These are phyloP conservation scores for Pythium apleroticum DNA, from an alignment of 352 stramenopile genomes.

Conservation along the genomic window DNA sequence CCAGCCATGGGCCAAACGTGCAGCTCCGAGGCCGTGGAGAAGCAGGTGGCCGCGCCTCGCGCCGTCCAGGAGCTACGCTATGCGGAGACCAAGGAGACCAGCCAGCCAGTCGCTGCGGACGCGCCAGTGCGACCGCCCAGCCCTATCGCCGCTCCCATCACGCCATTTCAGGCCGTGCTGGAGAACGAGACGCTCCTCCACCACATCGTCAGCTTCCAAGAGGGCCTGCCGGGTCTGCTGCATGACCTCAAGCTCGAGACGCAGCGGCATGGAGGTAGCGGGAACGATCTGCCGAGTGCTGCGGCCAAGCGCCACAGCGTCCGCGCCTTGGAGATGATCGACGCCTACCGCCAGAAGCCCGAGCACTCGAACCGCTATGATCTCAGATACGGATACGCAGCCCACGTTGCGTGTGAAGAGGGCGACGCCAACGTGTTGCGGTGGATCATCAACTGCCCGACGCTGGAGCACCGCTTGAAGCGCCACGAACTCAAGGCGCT, in stretches of 20 bases:
- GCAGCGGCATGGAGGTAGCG: not conserved
- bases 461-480: not conserved
- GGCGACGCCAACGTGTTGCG: not conserved
- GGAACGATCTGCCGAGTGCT: not conserved
- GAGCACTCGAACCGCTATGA: not conserved
- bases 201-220: conserved; percentile 2
- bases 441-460: conserved; percentile 1
- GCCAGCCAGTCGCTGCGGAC: not conserved
- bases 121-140: not conserved
- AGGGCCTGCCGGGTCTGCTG: not conserved
- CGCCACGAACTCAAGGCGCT: not conserved
- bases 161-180: not conserved
- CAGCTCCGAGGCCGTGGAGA: not conserved
- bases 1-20: not conserved
- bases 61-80: not conserved
- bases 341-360: not conserved
- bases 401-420: not conserved
- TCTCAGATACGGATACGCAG: not conserved
- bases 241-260: not conserved
- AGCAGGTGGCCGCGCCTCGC: not conserved
- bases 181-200: not conserved
- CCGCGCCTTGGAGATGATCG: conserved; percentile 3
- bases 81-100: not conserved
- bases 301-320: not conserved
- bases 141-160: not conserved